Evolutionary conservation across 352 stramenopile genomes (phyloP), one percentile per base, ranked within the genome.

Genomic region (Peronospora destructor): DNA sequence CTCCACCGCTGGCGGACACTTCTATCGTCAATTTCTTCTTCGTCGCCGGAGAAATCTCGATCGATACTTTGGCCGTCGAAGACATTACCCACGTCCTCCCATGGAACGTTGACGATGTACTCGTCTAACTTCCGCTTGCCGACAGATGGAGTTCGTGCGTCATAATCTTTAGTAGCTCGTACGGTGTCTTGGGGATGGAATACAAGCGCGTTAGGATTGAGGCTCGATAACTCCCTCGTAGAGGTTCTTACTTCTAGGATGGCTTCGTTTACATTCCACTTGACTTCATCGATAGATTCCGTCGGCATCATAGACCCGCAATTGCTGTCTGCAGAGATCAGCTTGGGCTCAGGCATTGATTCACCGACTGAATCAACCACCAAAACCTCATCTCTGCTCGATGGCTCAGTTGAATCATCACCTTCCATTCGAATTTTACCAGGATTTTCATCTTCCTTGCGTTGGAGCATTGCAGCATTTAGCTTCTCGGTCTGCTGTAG

Each of bases 61-160:
- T 63, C 53, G 3, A 46, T 7, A 11, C 52, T 61, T 50, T 12
- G 38, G 17, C 23, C 47, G 7, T 57, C 61, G 34, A 59, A 54
- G 1, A n/a, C 14, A 33, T 28, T 54, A 4, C 50, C 37, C 7
- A 70, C 49, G 41, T 80, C 68, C 39, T 72, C 53, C 38, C 37
- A 54, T 19, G 62, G 52, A 4, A 85, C 61, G 28, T 66, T 66
- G 14, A 90, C 57, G 41, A 89, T 69, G 38, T 78, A 89, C 35
- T 84, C 64, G 32, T 89, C 81, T 29, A 87, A 68, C 41, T 87
- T 88, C 13, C 76, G 73, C 47, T 91, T 89, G 3, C 75, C 65
- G 14, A 25, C 50, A 43, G 51, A 53, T 28, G 30, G 45, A 29
- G 35, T 45, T 26, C 37, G 52, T 45, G 25, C 17, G 7, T 38